Evolutionary conservation across 1,284 basidiomycete species (phyloP), one percentile per base, ranked within the genome.

Genomic region (Wallemia hederae): DNA sequence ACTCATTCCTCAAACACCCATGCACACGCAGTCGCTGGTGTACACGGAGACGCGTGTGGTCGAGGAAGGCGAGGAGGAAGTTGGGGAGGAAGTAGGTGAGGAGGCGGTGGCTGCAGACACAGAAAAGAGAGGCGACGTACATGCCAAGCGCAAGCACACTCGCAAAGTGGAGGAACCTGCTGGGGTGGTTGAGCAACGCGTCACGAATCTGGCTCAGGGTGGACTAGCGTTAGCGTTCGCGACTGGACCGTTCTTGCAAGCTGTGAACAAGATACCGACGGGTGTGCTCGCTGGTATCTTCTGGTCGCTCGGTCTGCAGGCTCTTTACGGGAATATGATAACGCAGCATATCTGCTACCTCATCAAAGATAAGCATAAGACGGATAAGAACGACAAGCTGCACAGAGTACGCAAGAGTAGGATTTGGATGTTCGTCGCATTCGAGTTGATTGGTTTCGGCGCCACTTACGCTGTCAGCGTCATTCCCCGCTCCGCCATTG

Each of bases 1-100:
- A 1, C 76, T 92, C 24, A 94, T 98, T 59, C 91, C 91, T 0
- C 92, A 97, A 71, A 91, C 92, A 0, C 92, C 91, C 0, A 85
- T 94, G 25, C 90, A 96, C 67, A 96, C 91, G 0, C 78, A 80
- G 15, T 84, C 87, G 5, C 78, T 98, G 0, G 75, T 85, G 19
- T 77, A 92, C 39, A 81, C 86, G 76, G 80, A 82, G 1, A 71
- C 66, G 17, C 69, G 71, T 1, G 59, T 64, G 31, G 79, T 74
- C 63, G 72, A 71, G 26, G 68, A 76, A 24, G 65, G 69, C 9
- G 76, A 76, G 27, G 73, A 74, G 2, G 26, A 59, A 62, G 59
- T 61, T 49, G 59, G 63, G 62, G 34, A 64, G 60, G 49, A 60
- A 61, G 58, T 56, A 61, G 60, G 62, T 63, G 59, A 61, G 3